A percentile compares a stretch with the other conserved stretches of the same genome.
phyloP scores from a whole-genome alignment of 192 early-diverging fungal species.

The Backusella psychrophila region DNA sequence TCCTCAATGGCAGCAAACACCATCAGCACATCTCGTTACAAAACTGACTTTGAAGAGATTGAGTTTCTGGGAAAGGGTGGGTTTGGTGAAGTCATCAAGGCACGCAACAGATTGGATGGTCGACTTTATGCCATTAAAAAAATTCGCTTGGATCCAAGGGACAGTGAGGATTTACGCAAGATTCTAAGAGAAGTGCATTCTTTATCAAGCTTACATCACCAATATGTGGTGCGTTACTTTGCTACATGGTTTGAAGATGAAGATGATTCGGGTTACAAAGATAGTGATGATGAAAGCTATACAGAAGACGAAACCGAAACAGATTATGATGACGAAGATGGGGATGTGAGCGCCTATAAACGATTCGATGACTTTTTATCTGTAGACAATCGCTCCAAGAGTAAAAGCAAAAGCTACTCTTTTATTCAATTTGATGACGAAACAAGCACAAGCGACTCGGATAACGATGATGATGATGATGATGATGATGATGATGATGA shows the following conservation, averaged over 20 bases:
- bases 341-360: conserved; percentile 22
- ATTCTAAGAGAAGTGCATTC: conserved; percentile 91
- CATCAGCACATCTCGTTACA: conserved; percentile 55
- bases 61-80: conserved; percentile 78
- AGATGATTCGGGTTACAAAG: conserved; percentile 31
- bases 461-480: conserved; percentile 35
- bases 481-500: conserved; percentile 32
- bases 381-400: conserved; percentile 25
- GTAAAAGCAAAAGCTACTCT: conserved; percentile 30
- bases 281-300: conserved; percentile 34
- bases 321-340: conserved; percentile 32
- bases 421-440: conserved; percentile 41
- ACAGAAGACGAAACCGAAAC: conserved; percentile 31
- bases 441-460: conserved; percentile 30
- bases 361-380: conserved; percentile 49
- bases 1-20: background rate
- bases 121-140: conserved; percentile 92
- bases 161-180: conserved; percentile 75
- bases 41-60: conserved; percentile 75
- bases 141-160: conserved; percentile 77
- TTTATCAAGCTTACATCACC: conserved; percentile 83
- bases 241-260: conserved; percentile 86
- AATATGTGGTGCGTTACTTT: conserved; percentile 88
- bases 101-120: conserved; percentile 79
- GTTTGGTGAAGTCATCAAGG: conserved; percentile 95